Evolutionary conservation across 2,329 filamentous ascomycete genomes (phyloP).

Genomic region (Chaetomiaceae sp.): DNA sequence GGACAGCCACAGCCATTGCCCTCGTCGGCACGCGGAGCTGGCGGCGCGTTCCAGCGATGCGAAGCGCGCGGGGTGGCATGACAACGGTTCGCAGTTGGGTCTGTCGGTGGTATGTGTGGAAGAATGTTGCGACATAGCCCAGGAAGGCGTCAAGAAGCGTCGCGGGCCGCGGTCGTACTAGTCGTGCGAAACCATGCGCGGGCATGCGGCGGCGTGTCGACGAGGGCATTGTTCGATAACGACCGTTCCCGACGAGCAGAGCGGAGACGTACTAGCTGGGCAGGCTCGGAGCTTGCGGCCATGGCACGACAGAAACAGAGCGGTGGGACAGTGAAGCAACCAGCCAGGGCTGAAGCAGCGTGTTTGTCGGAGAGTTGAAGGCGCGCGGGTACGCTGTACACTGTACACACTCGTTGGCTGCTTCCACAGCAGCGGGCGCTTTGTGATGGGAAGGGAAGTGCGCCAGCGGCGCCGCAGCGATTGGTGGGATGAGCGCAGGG

Average conservation of each 20-base stretch:
- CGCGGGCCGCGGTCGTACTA: neutral
- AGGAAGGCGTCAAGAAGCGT: conserved; percentile 25
- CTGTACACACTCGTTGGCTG: neutral
- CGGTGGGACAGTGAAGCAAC: neutral
- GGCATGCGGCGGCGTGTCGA: conserved; percentile 12
- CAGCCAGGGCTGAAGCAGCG: neutral
- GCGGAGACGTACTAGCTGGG: neutral
- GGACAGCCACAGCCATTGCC: conserved; percentile 1
- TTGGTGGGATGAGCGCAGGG: conserved; percentile 4
- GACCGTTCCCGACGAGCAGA: conserved; percentile 5
- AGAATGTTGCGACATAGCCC: conserved; percentile 26
- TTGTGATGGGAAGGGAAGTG: too few species aligned
- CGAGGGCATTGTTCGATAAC: conserved; percentile 10
- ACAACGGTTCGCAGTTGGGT: conserved; percentile 1
- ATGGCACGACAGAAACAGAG: conserved; percentile 8
- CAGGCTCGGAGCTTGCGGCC: conserved; percentile 7
- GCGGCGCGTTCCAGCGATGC: conserved; percentile 11
- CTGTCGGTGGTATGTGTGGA: conserved; percentile 15
- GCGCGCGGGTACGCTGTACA: too few species aligned
- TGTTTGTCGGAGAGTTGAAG: too few species aligned
- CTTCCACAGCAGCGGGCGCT: neutral
- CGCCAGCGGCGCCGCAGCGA: neutral
- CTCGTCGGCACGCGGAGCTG: conserved; percentile 10
- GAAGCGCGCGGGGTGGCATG: conserved; percentile 16
- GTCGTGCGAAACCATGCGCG: neutral